Base-by-base conservation (phyloP, 2,329 filamentous ascomycete genomes). In the Calonectria montana region DNA sequence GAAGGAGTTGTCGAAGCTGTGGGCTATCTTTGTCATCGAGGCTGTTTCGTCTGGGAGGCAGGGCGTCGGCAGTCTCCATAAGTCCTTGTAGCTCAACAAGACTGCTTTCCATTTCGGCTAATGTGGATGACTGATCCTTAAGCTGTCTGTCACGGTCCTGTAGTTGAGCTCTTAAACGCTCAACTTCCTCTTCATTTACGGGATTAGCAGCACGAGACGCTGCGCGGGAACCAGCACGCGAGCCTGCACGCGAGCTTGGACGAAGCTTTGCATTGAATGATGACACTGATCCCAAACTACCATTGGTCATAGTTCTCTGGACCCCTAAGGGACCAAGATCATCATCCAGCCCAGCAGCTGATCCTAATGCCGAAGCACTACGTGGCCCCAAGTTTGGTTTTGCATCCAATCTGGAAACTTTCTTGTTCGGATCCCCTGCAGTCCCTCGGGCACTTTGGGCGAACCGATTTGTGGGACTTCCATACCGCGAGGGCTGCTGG, bases 61-160 rank as follows among this genome's bases (percentile, higher is more conserved):
- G 81, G 70, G 85, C 81, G 70, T 88, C 86, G 73, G 86, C 84
- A 81, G 87, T 87, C 83, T 88, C 93, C 80, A 97, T 92, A 35
- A 97, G 84, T 23, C 88, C 82, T 76, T 90, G 88, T 21, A 98
- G 87, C 81, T 98, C 96, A n/a, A 91, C 91, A 57, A 98, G 86
- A 73, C 93, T 96, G 71, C 89, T 90, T 81, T 99, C 96, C 93
- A 99, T 98, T 77, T 99, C 97, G 16, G 92, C 89, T 65, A 99
- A 85, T 21, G 93, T 94, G 5, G 91, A 87, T 2, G 94, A 92
- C 82, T 99, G 97, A 50, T 98, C 97, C 77, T 92, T 93, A n/a
- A 99, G 86, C 81, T 98, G 94, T 75, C 89, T 91, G 77, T 98
- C 95, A 35, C 95, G 92, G 73, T 98, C 95, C 74, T 95, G 92